Base-by-base conservation (phyloP, 1,284 basidiomycete genomes). In the Spongiforma sp. region DNA sequence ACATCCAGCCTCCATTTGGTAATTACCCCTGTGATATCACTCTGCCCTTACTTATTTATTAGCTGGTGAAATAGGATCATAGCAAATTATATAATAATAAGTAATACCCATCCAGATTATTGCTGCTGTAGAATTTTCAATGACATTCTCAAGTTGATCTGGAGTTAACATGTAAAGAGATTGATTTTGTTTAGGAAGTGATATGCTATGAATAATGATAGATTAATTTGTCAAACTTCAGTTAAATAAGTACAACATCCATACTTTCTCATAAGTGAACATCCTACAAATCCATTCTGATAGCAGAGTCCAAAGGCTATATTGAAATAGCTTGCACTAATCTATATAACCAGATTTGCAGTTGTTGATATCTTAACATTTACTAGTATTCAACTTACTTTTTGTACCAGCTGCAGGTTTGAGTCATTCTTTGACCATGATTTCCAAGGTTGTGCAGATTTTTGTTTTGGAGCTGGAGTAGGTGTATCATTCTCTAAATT, bases 1-100 rank as follows among this genome's bases (percentile, higher is more conserved):
- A 68, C 67, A 66, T 70, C 60, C 19, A 68, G 43, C 32, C 69
- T 64, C 67, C 67, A 68, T 24, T 55, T 5, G 30, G 46, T 65
- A 10, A n/a, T n/a, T 3, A 54, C 41, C 5, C 60, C 62, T 24
- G 39, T 62, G 7, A 66, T 61, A 24, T 54, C 43, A 26, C 39
- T 62, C 41, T 59, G 41, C 24, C 48, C 62, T n/a, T 1, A 2
- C 65, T 66, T 26, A 11, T 34, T 4, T 5, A 5, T 33, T 19
- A 8, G 1, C 0, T 24, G 14, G 30, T 28, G 2, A 50, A 14
- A n/a, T 6, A 2, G 4, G 17, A 14, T 19, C n/a, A 1, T 33
- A 11, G 10, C 5, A 34, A 15, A 8, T 41, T 50, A 56, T 14
- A n/a, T 12, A 3, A 43, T n/a, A 24, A 3, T 17, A 3, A 30